These are phyloP conservation scores for Penicillium diatomitis DNA, from an alignment of 495 filamentous ascomycete genomes.

Conservation along the genomic window DNA sequence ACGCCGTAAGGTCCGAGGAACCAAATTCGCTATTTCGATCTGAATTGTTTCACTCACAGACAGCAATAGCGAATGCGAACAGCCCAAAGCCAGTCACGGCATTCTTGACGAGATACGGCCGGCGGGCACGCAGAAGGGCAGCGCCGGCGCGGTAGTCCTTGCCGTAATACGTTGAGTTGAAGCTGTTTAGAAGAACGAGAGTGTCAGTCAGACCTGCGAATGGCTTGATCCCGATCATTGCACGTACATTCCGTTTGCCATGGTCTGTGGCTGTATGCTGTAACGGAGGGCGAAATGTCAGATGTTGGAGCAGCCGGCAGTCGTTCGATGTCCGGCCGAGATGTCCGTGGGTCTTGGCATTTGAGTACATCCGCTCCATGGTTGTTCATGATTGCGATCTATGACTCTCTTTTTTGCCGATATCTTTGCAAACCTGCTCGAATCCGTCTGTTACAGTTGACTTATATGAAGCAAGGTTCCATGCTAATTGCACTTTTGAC, in stretches of 20 bases:
- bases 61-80: constrained; percentile 57
- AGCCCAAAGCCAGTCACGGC: constrained; percentile 61
- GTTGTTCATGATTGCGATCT: too few relatives aligned
- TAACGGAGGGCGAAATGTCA: not conserved
- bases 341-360: constrained; percentile 13
- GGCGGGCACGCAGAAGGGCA: constrained; percentile 80
- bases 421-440: too few relatives aligned
- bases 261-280: constrained; percentile 8
- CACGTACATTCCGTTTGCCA: constrained; percentile 40
- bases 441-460: too few relatives aligned
- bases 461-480: too few relatives aligned
- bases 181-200: constrained; percentile 29
- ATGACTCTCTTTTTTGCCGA: too few relatives aligned
- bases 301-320: constrained; percentile 2
- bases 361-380: too few relatives aligned
- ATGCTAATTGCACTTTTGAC: too few relatives aligned
- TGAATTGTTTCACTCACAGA: constrained; percentile 48
- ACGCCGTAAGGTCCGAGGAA: too few relatives aligned
- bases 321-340: constrained; percentile 3
- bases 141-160: constrained; percentile 67
- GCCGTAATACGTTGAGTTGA: constrained; percentile 87
- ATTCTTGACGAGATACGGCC: constrained; percentile 89
- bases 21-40: too few relatives aligned
- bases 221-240: not conserved
- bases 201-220: constrained; percentile 6